Evolutionary conservation across 352 stramenopile genomes (phyloP), one percentile per base, ranked within the genome.

Genomic region (Phytophthora sp.): DNA sequence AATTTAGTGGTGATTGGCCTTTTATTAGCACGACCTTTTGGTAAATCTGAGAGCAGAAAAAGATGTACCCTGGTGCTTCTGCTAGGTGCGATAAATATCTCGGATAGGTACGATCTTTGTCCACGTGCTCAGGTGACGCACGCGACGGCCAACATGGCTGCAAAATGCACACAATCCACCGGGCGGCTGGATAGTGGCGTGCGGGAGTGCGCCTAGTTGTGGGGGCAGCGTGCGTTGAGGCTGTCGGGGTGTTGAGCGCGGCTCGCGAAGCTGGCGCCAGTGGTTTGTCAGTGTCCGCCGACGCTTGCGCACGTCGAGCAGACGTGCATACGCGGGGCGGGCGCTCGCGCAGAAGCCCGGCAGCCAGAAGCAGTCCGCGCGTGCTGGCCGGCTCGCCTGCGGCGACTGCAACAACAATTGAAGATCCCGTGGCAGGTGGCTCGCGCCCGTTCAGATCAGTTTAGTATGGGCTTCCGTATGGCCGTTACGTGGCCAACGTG

Each of bases 251-350:
- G 41, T 66, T 27, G 57, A 18, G 27, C n/a, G n/a, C n/a, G n/a
- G n/a, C n/a, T n/a, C n/a, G n/a, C n/a, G n/a, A n/a, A n/a, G n/a
- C n/a, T n/a, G n/a, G n/a, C n/a, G n/a, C n/a, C n/a, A n/a, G n/a
- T n/a, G n/a, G n/a, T n/a, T n/a, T n/a, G n/a, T n/a, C n/a, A n/a
- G n/a, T n/a, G n/a, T n/a, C n/a, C n/a, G n/a, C n/a, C n/a, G n/a
- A n/a, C n/a, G 34, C 59, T 68, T 45, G 43, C 51, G 52, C 51
- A 66, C 30, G 23, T 39, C 20, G 12, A 24, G 18, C 12, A 18
- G 28, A 51, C 17, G 58, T 54, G 51, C 58, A 67, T 67, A 62
- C 51, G 42, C 50, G 51, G 58, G 50, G 20, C 50, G 32, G 5
- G 32, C 2, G 10, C 28, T 3, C 48, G n/a, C 46, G n/a, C 48